Percentiles rank a stretch among this genome's conserved stretches.
These are phyloP conservation scores for Cladophialophora immunda DNA, from an alignment of 2,329 filamentous ascomycete genomes.

Conservation along the genomic window DNA sequence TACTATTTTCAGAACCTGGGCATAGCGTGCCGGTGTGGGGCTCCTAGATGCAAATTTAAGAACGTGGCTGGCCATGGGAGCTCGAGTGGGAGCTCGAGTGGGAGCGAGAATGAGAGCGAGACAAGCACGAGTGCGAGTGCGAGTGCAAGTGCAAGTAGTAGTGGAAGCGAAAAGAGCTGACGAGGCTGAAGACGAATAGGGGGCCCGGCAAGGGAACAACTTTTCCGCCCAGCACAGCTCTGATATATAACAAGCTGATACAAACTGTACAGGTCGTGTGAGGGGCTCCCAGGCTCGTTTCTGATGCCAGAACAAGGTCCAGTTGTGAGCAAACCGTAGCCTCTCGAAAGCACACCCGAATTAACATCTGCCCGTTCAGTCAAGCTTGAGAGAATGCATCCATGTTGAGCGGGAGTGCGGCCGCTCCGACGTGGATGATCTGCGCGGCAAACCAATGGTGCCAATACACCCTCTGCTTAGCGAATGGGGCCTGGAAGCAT, in stretches of 20 bases:
- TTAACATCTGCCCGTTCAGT: too few relatives aligned
- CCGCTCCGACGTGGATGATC: neutral
- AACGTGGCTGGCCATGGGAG: neutral
- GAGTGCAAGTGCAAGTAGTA: neutral
- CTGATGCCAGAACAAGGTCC: too few relatives aligned
- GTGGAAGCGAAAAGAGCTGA: neutral
- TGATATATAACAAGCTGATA: too few relatives aligned
- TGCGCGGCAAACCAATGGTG: neutral
- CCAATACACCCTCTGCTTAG: neutral
- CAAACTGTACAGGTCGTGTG: too few relatives aligned
- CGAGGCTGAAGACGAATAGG: conserved; percentile 9
- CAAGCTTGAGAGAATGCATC: too few relatives aligned
- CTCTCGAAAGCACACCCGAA: too few relatives aligned
- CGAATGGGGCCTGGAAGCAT: neutral
- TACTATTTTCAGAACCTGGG: conserved; percentile 28
- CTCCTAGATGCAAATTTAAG: conserved; percentile 16
- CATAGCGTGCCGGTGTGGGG: conserved; percentile 31
- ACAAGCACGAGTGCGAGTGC: neutral
- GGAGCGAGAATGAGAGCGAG: neutral
- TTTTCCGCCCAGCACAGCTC: too few relatives aligned
- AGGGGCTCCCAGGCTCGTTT: too few relatives aligned
- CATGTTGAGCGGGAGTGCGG: neutral
- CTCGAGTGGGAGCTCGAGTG: neutral
- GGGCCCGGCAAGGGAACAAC: neutral
- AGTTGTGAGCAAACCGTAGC: too few relatives aligned